Percentiles rank a stretch among this genome's conserved stretches.
These are phyloP conservation scores for Aspergillus sp. DNA, from an alignment of 2,329 filamentous ascomycete genomes.

Conservation along the genomic window DNA sequence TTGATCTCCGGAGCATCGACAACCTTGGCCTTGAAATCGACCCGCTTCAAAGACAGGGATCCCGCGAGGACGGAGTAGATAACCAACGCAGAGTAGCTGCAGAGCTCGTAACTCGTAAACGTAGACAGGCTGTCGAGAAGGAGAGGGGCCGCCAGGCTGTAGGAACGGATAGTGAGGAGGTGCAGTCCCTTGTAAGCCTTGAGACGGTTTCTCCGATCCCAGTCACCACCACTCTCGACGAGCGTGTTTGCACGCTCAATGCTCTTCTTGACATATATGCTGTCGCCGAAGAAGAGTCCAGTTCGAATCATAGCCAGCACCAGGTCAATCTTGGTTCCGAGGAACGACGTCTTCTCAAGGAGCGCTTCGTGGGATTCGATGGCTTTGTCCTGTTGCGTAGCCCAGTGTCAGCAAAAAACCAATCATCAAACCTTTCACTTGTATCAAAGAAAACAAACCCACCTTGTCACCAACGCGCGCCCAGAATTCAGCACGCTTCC, in stretches of 20 bases:
- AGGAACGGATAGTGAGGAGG: slow-evolving; percentile 85
- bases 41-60: slow-evolving; percentile 89
- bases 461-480: slow-evolving; percentile 96
- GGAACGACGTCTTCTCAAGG: slow-evolving; percentile 94
- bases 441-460: slow-evolving; percentile 17
- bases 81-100: slow-evolving; percentile 91
- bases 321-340: slow-evolving; percentile 96
- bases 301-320: slow-evolving; percentile 95
- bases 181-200: slow-evolving; percentile 98
- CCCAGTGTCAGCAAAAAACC: too few species aligned
- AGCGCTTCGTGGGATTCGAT: slow-evolving; percentile 89
- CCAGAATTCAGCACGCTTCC: slow-evolving; percentile 95
- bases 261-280: slow-evolving; percentile 86
- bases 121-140: slow-evolving; percentile 96
- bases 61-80: slow-evolving; percentile 95
- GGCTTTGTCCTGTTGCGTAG: slow-evolving; percentile 72
- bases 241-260: slow-evolving; percentile 85
- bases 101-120: slow-evolving; percentile 97
- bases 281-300: slow-evolving; percentile 94
- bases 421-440: background rate
- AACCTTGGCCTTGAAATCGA: slow-evolving; percentile 99
- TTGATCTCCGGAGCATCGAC: slow-evolving; percentile 98
- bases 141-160: slow-evolving; percentile 84
- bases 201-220: slow-evolving; percentile 95
- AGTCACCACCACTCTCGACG: slow-evolving; percentile 94